Conservation (phyloP, 495 filamentous ascomycete species). For the Sordaria brevicollis region DNA sequence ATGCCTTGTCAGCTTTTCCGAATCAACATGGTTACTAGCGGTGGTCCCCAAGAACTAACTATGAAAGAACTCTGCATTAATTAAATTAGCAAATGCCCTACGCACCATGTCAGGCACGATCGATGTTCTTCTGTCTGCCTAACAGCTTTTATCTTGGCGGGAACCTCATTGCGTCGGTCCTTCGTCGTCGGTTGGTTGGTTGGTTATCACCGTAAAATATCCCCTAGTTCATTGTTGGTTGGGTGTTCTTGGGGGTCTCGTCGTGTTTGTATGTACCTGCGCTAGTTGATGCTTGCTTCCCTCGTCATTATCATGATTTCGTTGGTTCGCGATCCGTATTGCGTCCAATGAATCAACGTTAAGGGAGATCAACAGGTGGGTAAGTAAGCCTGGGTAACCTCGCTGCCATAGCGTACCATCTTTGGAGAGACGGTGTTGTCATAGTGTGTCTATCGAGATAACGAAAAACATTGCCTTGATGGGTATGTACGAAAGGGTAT, state of each 20-base stretch:
- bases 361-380: not conserved
- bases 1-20: too few species aligned
- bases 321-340: not conserved
- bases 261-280: not conserved
- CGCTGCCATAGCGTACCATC: not conserved
- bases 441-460: not conserved
- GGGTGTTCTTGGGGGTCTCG: too few species aligned
- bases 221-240: not conserved
- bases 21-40: too few species aligned
- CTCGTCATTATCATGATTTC: not conserved
- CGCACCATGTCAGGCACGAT: not conserved
- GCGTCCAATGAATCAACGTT: not conserved
- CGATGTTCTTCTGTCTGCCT: not conserved
- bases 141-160: not conserved
- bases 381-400: not conserved
- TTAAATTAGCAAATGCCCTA: not conserved
- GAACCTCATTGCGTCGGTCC: not conserved
- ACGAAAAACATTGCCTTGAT: not conserved
- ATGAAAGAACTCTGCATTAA: not conserved
- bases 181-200: not conserved
- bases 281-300: not conserved
- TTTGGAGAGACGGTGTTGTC: not conserved
- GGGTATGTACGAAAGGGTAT: not conserved
- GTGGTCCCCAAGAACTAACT: not conserved
- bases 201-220: not conserved